Evolutionary conservation across 805 yeast genomes (phyloP).

Genomic region (Teunomyces pallodes): DNA sequence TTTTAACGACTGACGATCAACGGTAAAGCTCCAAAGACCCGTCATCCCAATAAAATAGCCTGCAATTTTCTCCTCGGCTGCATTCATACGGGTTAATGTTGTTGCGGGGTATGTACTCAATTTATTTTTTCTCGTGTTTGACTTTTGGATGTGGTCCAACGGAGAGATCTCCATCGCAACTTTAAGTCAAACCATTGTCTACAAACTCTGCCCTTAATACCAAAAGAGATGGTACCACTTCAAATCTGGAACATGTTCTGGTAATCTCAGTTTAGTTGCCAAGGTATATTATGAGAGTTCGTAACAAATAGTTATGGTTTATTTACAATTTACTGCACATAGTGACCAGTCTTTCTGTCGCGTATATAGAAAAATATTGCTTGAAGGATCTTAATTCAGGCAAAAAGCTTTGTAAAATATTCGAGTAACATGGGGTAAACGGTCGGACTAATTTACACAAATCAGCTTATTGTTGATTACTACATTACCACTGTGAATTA

Average conservation of each 20-base stretch:
- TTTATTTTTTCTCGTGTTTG: neutral
- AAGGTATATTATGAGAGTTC: no score
- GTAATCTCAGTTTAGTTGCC: no score
- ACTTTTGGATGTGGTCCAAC: neutral
- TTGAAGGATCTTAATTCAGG: neutral
- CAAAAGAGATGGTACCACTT: no score
- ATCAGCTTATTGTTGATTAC: neutral
- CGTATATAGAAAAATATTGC: neutral
- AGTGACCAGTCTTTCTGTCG: neutral
- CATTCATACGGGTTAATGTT: slow-evolving; percentile 5
- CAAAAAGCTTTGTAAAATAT: neutral
- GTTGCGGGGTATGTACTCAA: slow-evolving; percentile 3
- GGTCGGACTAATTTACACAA: neutral
- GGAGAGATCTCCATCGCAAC: neutral
- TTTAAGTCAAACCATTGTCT: no score
- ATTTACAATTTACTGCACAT: neutral
- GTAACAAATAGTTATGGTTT: neutral
- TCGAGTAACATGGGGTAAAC: neutral
- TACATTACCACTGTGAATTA: neutral
- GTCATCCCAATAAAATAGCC: neutral
- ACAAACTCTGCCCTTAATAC: no score
- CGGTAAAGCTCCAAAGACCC: neutral
- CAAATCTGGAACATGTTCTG: no score
- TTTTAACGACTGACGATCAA: neutral
- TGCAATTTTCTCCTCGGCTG: neutral